These are phyloP conservation scores for Taphrina confusa DNA, from an alignment of 1,139 yeast genomes.

Conservation along the genomic window DNA sequence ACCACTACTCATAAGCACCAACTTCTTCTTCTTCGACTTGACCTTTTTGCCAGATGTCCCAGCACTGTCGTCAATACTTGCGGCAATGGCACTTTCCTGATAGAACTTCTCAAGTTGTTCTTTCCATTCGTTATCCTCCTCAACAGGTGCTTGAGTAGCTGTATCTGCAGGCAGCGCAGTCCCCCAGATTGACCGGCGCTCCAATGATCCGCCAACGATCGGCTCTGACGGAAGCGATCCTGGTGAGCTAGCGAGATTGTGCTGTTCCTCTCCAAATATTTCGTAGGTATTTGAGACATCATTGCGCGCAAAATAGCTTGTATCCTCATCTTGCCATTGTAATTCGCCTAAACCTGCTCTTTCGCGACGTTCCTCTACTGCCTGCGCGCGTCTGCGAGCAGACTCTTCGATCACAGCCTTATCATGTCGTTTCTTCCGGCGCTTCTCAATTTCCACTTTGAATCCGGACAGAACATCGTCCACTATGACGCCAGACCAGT, in stretches of 20 bases:
- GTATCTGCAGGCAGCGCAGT: conserved; percentile 21
- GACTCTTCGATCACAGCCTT: conserved; percentile 51
- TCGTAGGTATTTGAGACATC: conserved; percentile 28
- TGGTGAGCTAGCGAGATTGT: background rate
- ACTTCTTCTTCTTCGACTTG: conserved; percentile 39
- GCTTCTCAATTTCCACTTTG: conserved; percentile 60
- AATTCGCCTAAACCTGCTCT: conserved; percentile 10
- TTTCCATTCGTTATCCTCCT: conserved; percentile 40
- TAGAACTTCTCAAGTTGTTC: conserved; percentile 38
- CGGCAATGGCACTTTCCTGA: conserved; percentile 19
- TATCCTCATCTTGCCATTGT: conserved; percentile 21
- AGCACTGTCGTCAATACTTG: background rate
- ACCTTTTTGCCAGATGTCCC: conserved; percentile 11
- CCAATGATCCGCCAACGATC: background rate
- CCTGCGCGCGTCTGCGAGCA: conserved; percentile 31
- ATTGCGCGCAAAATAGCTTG: conserved; percentile 27
- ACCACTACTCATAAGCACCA: conserved; percentile 40
- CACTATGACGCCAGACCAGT: conserved; percentile 65
- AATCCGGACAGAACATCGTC: conserved; percentile 59
- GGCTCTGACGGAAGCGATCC: conserved; percentile 11
- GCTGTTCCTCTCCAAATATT: conserved; percentile 6
- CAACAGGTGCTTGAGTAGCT: conserved; percentile 40
- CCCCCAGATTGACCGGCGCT: conserved; percentile 20
- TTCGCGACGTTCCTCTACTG: conserved; percentile 24
- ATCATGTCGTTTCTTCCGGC: conserved; percentile 57